Base-by-base conservation (phyloP, 257 asterid genomes). In the Lycium ferocissimum region DNA sequence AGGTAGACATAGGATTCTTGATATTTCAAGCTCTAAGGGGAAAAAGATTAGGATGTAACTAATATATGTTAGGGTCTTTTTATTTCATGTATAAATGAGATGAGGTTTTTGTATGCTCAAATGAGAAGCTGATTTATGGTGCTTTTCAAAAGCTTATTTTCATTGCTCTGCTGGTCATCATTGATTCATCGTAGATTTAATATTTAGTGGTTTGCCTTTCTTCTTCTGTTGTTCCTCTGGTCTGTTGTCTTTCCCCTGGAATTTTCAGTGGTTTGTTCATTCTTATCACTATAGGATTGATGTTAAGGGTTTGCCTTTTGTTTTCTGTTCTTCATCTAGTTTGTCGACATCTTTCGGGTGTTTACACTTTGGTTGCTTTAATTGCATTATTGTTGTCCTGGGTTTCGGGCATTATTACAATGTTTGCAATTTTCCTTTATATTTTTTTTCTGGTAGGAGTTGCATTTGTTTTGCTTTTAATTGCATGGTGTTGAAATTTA, bases 51-150 rank as follows among this genome's bases (percentile, higher is more conserved):
- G 63, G 47, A 51, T 51, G 63, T 76, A 76, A 76, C 63, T 51
- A 51, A 51, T 51, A 56, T 51, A 51, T 51, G 13, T 76, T 76
- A 76, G 61, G 47, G 13, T 76, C 63, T 2, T 67, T 22, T 22
- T 76, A 26, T 76, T 49, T 76, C 47, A 26, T 76, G 62, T 76
- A 51, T 76, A 53, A 51, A 76, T 76, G 82, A 51, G 82, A 76
- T 51, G 9, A 8, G 63, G 26, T 26, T 22, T 76, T 26, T 7
- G 0, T 76, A 76, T 51, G 63, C 47, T 76, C 47, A 26, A 15
- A 51, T 76, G 63, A 76, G 47, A 51, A 51, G 82, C 22, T 75
- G 81, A 76, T 76, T 26, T 22, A 13, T 51, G 63, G 63, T 51
- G 7, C 33, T 13, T 51, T 72, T 26, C 26, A 76, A 26, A 51